A percentile compares a stretch with the other conserved stretches of the same genome.
Evolutionary conservation across 2,329 filamentous ascomycete species (phyloP).

Genomic region (Drechslera avenae): DNA sequence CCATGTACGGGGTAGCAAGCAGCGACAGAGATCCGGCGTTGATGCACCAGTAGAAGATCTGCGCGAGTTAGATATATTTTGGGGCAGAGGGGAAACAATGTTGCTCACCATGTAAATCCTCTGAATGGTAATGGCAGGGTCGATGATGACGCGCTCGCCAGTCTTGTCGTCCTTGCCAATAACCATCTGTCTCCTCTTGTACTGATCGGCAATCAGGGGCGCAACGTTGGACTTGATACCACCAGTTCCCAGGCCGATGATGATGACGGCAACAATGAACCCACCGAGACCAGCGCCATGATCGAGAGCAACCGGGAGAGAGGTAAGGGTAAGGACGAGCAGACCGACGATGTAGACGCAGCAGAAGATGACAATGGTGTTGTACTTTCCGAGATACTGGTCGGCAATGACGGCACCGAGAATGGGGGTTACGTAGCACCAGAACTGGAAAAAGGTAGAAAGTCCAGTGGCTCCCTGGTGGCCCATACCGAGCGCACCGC

Average conservation of each 20-base stretch:
- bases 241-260: conserved; percentile 75
- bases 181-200: conserved; percentile 50
- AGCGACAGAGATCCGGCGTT: conserved; percentile 73
- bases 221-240: conserved; percentile 82
- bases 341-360: conserved; percentile 69
- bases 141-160: conserved; percentile 54
- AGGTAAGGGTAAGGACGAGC: conserved; percentile 68
- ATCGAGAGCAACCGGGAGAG: conserved; percentile 67
- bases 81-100: background rate
- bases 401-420: conserved; percentile 63
- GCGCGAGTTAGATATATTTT: background rate
- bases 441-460: conserved; percentile 54
- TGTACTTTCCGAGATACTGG: conserved; percentile 72
- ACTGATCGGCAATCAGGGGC: conserved; percentile 57
- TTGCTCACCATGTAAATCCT: conserved; percentile 55
- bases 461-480: conserved; percentile 54
- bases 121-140: conserved; percentile 55
- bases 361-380: conserved; percentile 71
- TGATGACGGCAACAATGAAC: conserved; percentile 65
- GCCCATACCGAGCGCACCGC: conserved; percentile 51
- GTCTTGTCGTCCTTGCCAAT: conserved; percentile 50
- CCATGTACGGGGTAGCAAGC: conserved; percentile 73
- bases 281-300: conserved; percentile 65
- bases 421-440: conserved; percentile 40
- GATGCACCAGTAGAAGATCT: conserved; percentile 72